Conservation (phyloP, 2,329 filamentous ascomycete genomes). For the Trichoderma brevicompactum region DNA sequence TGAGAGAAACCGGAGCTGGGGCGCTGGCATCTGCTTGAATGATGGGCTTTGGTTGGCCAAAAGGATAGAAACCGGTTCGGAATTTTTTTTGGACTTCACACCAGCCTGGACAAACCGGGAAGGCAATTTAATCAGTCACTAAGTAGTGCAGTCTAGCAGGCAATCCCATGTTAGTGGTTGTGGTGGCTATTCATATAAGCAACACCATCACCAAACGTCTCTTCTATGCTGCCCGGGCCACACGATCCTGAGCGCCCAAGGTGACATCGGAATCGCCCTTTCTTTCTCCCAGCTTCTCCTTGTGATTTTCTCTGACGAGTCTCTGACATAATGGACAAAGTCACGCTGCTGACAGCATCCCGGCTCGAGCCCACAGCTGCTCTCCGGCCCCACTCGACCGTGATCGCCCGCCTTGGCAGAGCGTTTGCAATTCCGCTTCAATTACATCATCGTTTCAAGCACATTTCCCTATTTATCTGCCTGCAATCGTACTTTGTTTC, state of each 20-base stretch:
- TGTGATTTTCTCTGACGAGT: not conserved
- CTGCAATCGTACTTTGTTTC: constrained; percentile 41
- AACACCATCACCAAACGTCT: constrained; percentile 12
- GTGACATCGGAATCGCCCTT: not conserved
- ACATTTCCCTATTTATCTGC: constrained; percentile 27
- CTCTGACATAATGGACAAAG: constrained; percentile 40
- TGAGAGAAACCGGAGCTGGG: constrained; percentile 3
- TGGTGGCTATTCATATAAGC: constrained; percentile 19
- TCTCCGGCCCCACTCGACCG: constrained; percentile 39
- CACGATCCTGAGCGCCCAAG: not conserved
- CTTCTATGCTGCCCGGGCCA: not conserved
- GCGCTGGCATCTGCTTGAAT: constrained; percentile 8
- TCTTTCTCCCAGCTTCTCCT: not conserved
- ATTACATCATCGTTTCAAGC: constrained; percentile 42
- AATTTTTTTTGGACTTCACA: not conserved
- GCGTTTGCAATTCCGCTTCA: constrained; percentile 42
- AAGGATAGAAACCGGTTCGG: not conserved
- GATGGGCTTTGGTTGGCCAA: constrained; percentile 6
- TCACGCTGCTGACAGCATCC: constrained; percentile 46
- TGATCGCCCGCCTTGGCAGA: constrained; percentile 43
- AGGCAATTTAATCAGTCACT: constrained; percentile 3
- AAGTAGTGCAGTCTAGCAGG: not conserved
- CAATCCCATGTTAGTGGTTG: not conserved
- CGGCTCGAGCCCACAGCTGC: constrained; percentile 42
- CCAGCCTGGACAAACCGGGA: not conserved